Percentiles rank a stretch among this genome's conserved stretches.
phyloP scores from a whole-genome alignment of 352 stramenopile species.

The Phytophthora fragariaefolia region DNA sequence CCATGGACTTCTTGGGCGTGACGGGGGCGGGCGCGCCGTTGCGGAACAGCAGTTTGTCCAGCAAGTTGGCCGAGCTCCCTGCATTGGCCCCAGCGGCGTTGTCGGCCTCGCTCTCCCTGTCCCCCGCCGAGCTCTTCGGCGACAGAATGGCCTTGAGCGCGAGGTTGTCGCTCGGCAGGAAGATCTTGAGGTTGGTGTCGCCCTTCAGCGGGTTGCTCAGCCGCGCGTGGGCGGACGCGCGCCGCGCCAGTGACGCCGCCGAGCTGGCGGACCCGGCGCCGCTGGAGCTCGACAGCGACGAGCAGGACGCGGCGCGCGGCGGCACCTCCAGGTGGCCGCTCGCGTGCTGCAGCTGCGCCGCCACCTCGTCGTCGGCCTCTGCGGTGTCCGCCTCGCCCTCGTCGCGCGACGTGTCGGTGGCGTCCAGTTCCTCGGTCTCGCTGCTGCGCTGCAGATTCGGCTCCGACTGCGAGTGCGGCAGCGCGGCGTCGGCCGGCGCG shows the following conservation, averaged over 20 bases:
- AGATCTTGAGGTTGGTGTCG: constrained; percentile 54
- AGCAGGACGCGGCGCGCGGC: constrained; percentile 30
- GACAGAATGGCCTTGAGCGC: constrained; percentile 67
- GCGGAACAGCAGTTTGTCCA: constrained; percentile 54
- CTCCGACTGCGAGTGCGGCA: constrained; percentile 21
- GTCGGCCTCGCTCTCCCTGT: background rate
- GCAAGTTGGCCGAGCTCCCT: constrained; percentile 28
- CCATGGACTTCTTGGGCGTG: constrained; percentile 37
- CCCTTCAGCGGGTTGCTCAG: constrained; percentile 31
- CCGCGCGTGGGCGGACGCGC: constrained; percentile 4
- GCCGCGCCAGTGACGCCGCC: constrained; percentile 18
- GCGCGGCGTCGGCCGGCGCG: background rate
- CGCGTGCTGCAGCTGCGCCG: constrained; percentile 9
- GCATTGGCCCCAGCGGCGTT: constrained; percentile 4
- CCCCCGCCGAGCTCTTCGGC: constrained; percentile 26
- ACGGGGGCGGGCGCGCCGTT: background rate
- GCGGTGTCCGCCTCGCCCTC: constrained; percentile 13
- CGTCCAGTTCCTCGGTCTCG: constrained; percentile 13
- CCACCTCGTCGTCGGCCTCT: background rate
- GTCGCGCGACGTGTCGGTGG: constrained; percentile 31
- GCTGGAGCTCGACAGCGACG: constrained; percentile 28
- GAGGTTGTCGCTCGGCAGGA: constrained; percentile 59
- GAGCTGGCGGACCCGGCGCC: constrained; percentile 6
- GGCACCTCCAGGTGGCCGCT: constrained; percentile 17
- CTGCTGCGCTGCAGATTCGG: background rate